These are phyloP conservation scores for Strigomonas culicis DNA, from an alignment of 208 protist genomes.

Conservation along the genomic window DNA sequence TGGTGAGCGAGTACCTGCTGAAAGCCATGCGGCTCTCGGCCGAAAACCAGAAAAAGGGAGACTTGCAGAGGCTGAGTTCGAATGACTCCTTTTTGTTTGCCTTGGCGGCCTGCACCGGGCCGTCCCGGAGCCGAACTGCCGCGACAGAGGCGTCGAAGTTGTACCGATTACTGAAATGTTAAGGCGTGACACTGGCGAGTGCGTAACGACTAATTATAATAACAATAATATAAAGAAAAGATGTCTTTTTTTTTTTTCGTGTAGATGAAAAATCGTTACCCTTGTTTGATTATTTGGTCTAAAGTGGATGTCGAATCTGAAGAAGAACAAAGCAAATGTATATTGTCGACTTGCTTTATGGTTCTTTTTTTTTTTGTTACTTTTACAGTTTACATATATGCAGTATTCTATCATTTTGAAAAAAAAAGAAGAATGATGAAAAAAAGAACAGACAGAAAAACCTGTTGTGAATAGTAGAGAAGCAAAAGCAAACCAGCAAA, in stretches of 20 bases:
- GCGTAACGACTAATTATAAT: too few relatives aligned
- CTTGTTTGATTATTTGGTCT: slow-evolving; percentile 6
- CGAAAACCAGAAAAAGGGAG: slow-evolving; percentile 19
- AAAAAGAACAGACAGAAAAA: too few relatives aligned
- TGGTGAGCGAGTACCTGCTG: slow-evolving; percentile 38
- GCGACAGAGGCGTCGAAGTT: slow-evolving; percentile 9
- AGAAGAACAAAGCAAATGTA: too few relatives aligned
- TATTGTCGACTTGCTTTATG: too few relatives aligned
- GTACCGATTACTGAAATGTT: too few relatives aligned
- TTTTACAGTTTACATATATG: slow-evolving; percentile 8
- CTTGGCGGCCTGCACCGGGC: slow-evolving; percentile 15
- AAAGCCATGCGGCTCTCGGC: slow-evolving; percentile 36
- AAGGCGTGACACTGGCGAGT: too few relatives aligned
- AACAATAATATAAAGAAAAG: background rate
- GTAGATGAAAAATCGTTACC: background rate
- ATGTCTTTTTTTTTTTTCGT: slow-evolving; percentile 18
- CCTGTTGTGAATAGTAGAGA: too few relatives aligned
- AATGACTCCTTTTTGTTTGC: slow-evolving; percentile 13
- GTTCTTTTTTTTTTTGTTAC: slow-evolving; percentile 6
- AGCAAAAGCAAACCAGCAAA: too few relatives aligned
- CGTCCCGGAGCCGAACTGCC: slow-evolving; percentile 10
- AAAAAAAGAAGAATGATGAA: too few relatives aligned
- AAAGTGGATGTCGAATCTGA: too few relatives aligned
- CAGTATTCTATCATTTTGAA: too few relatives aligned
- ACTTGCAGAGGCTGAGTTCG: slow-evolving; percentile 10